Percentiles rank a stretch among this genome's conserved stretches.
phyloP scores from a whole-genome alignment of 1,284 basidiomycete species.

The Ustanciosporium gigantosporum region DNA sequence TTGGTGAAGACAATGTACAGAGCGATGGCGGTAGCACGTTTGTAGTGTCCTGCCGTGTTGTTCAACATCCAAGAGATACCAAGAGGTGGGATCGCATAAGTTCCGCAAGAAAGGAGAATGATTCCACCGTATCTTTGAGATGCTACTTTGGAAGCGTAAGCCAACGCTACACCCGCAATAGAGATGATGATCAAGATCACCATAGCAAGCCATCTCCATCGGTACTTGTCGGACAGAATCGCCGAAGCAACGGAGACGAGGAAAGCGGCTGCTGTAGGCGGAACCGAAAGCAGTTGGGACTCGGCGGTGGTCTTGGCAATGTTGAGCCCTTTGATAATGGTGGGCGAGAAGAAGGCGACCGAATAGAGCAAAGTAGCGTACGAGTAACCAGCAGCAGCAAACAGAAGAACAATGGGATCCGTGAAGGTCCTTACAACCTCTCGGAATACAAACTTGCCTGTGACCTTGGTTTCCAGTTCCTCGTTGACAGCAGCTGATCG shows the following conservation, averaged over 20 bases:
- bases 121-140: constrained; percentile 47
- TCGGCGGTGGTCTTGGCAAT: constrained; percentile 35
- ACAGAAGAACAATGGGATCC: constrained; percentile 37
- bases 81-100: constrained; percentile 35
- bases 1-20: constrained; percentile 52
- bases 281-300: constrained; percentile 49
- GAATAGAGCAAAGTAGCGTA: constrained; percentile 45
- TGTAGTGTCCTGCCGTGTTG: constrained; percentile 42
- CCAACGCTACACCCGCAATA: constrained; percentile 40
- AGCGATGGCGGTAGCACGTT: constrained; percentile 47
- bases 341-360: constrained; percentile 50
- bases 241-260: constrained; percentile 41
- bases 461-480: constrained; percentile 14
- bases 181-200: constrained; percentile 30
- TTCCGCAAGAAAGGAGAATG: constrained; percentile 42
- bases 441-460: constrained; percentile 23
- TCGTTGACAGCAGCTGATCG: constrained; percentile 12
- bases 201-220: constrained; percentile 34
- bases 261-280: constrained; percentile 49
- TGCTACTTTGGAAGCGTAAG: constrained; percentile 26
- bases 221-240: constrained; percentile 44
- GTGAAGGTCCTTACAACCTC: constrained; percentile 41
- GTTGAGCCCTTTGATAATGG: constrained; percentile 44
- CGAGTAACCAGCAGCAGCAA: constrained; percentile 41
- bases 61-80: constrained; percentile 48